A percentile compares a stretch with the other conserved stretches of the same genome.
phyloP scores from a whole-genome alignment of 2,329 filamentous ascomycete species.

The Didymellaceae sp. region DNA sequence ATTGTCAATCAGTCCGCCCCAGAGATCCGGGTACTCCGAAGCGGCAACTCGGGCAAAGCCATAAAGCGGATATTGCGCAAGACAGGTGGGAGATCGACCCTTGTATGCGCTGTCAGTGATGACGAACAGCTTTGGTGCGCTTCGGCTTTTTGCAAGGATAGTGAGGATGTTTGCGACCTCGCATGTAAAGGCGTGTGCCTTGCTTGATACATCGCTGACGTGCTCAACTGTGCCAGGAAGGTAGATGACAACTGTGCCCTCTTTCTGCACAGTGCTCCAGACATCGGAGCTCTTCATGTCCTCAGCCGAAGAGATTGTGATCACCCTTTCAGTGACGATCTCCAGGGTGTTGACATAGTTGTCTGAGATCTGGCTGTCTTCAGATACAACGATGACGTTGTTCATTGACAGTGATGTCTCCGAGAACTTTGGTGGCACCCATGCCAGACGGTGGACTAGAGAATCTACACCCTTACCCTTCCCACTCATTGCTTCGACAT shows the following conservation, averaged over 20 bases:
- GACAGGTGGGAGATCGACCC: constrained; percentile 34
- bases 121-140: constrained; percentile 36
- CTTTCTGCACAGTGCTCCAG: constrained; percentile 8
- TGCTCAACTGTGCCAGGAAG: constrained; percentile 18
- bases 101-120: constrained; percentile 37
- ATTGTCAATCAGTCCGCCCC: constrained; percentile 50
- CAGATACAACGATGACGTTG: constrained; percentile 36
- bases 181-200: constrained; percentile 27
- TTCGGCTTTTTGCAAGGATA: constrained; percentile 14
- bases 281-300: constrained; percentile 14
- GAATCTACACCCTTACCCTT: constrained; percentile 33
- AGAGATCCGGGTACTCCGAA: constrained; percentile 49
- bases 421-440: constrained; percentile 46
- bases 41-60: constrained; percentile 51
- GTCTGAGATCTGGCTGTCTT: constrained; percentile 24
- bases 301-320: constrained; percentile 9
- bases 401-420: constrained; percentile 39
- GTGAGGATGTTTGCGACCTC: constrained; percentile 31
- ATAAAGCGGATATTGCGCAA: constrained; percentile 46
- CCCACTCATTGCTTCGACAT: constrained; percentile 46
- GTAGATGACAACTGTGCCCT: constrained; percentile 24
- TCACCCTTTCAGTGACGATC: constrained; percentile 1
- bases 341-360: constrained; percentile 28
- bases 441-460: constrained; percentile 49
- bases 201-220: constrained; percentile 14